Percentiles rank a stretch among this genome's conserved stretches.
Conservation (phyloP, 2,329 filamentous ascomycete species). For the Alternaria gansuensis region DNA sequence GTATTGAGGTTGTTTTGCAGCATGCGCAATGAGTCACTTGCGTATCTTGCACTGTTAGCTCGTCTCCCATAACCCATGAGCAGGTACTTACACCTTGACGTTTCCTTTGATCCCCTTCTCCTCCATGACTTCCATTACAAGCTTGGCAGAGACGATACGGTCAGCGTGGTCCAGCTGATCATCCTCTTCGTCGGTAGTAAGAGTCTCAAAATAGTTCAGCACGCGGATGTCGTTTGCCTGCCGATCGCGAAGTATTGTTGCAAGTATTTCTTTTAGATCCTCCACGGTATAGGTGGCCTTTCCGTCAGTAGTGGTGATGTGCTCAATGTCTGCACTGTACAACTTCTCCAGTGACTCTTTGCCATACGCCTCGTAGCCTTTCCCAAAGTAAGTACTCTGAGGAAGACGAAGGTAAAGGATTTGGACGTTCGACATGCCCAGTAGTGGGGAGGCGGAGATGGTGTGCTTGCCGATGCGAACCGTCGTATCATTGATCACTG, state of each 20-base stretch:
- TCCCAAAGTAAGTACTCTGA: constrained; percentile 32
- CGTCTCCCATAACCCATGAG: no score
- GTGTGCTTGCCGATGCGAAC: constrained; percentile 20
- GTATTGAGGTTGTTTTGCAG: constrained; percentile 8
- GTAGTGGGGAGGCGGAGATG: constrained; percentile 24
- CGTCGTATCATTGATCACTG: constrained; percentile 17
- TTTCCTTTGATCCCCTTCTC: constrained; percentile 21
- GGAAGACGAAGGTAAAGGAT: constrained; percentile 43
- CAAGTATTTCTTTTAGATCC: constrained; percentile 29
- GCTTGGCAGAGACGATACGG: constrained; percentile 37
- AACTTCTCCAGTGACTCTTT: constrained; percentile 35
- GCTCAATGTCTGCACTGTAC: constrained; percentile 29
- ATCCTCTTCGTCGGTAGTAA: constrained; percentile 23
- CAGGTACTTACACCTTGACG: constrained; percentile 26
- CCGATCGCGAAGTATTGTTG: constrained; percentile 25
- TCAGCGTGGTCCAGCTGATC: constrained; percentile 39
- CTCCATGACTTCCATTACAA: constrained; percentile 38
- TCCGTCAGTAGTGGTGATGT: constrained; percentile 31
- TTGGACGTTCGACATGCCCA: constrained; percentile 29
- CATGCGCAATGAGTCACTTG: constrained; percentile 27
- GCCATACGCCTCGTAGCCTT: constrained; percentile 27
- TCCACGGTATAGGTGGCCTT: constrained; percentile 34
- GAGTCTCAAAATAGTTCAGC: constrained; percentile 32
- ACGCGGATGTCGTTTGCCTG: constrained; percentile 32
- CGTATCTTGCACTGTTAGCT: constrained; percentile 30